Conservation (phyloP, 441 rosid species). For the Flueggea neowawraea region DNA sequence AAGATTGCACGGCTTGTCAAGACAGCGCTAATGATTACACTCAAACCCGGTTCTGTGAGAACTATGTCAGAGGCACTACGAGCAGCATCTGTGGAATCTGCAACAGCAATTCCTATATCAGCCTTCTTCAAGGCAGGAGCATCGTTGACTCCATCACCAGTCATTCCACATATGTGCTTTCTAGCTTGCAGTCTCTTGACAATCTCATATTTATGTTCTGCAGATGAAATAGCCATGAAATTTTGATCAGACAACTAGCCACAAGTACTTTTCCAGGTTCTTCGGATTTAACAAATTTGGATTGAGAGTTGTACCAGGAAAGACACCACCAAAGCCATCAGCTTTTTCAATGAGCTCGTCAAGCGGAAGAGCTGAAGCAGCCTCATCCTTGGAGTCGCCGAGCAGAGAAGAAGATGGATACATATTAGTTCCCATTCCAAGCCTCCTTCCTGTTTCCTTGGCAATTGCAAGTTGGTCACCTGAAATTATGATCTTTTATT, state of each 20-base stretch:
- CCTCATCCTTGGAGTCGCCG: constrained; percentile 57
- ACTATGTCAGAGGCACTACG: constrained; percentile 90
- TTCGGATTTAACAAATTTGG: neutral
- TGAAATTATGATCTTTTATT: constrained; percentile 16
- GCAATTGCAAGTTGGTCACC: constrained; percentile 98
- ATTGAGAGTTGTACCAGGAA: constrained; percentile 51
- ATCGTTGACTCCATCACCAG: constrained; percentile 94
- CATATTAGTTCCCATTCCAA: constrained; percentile 99
- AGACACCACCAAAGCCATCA: constrained; percentile 93
- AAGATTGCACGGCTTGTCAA: constrained; percentile 83
- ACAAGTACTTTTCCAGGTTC: neutral
- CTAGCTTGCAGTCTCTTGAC: constrained; percentile 73
- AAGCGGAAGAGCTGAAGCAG: constrained; percentile 66
- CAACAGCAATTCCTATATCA: constrained; percentile 91
- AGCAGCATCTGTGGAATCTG: constrained; percentile 92
- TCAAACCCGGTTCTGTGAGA: constrained; percentile 85
- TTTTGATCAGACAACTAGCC: neutral
- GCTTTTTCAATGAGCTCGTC: constrained; percentile 95
- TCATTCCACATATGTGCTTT: constrained; percentile 90
- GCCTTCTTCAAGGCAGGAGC: constrained; percentile 98
- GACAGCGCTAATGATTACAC: constrained; percentile 84
- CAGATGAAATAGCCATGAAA: neutral
- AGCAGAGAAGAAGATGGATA: constrained; percentile 90
- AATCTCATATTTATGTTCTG: constrained; percentile 88
- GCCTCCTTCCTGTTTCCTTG: constrained; percentile 96